Evolutionary conservation across 1,139 yeast species (phyloP).

Genomic region (Suzukiozyma palmioleophila): DNA sequence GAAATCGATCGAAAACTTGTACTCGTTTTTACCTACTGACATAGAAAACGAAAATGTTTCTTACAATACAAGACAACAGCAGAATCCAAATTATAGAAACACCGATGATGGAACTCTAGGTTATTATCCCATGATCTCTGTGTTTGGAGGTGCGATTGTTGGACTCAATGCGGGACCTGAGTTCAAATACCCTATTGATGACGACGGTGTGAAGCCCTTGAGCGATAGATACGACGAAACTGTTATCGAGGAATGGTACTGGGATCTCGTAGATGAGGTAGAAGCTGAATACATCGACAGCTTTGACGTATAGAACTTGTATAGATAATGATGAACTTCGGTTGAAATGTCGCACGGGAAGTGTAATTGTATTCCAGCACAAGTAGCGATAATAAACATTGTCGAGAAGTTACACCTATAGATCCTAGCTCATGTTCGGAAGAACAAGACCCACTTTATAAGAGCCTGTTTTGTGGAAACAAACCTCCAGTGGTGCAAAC

Average conservation of each 20-base stretch:
- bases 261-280: constrained; percentile 83
- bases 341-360: too few relatives aligned
- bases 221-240: constrained; percentile 62
- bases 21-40: constrained; percentile 66
- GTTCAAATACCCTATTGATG: constrained; percentile 45
- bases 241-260: constrained; percentile 75
- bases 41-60: constrained; percentile 19
- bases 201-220: constrained; percentile 41
- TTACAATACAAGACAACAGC: constrained; percentile 42
- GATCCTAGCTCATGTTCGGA: too few relatives aligned
- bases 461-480: too few relatives aligned
- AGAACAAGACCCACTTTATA: too few relatives aligned
- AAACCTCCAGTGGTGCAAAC: too few relatives aligned
- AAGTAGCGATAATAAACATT: too few relatives aligned
- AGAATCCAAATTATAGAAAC: constrained; percentile 43
- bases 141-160: constrained; percentile 76
- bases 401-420: too few relatives aligned
- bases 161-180: constrained; percentile 65
- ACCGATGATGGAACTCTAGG: constrained; percentile 84
- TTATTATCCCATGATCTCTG: constrained; percentile 86
- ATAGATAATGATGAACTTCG: too few relatives aligned
- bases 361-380: too few relatives aligned
- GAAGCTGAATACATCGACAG: constrained; percentile 60
- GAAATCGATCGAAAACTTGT: constrained; percentile 60
- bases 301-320: constrained; percentile 22